phyloP scores from a whole-genome alignment of 2,329 filamentous ascomycete genomes.

The Phaeosphaeria sp. region DNA sequence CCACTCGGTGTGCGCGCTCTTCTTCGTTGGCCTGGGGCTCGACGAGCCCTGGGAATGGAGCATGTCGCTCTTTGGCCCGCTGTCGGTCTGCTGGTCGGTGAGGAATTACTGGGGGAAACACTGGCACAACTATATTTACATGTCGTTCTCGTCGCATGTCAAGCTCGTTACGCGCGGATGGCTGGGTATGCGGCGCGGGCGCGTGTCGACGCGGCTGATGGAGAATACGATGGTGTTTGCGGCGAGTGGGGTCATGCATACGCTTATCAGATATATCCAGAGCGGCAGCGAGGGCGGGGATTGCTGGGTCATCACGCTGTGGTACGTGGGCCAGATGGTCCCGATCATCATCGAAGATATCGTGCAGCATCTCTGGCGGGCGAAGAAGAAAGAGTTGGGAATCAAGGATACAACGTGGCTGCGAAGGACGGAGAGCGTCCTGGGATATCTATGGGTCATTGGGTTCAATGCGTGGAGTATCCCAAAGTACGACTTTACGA shows the following conservation, averaged over 20 bases:
- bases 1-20: constrained; percentile 19
- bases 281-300: constrained; percentile 7
- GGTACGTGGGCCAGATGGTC: constrained; percentile 26
- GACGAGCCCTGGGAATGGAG: constrained; percentile 18
- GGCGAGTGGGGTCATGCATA: constrained; percentile 23
- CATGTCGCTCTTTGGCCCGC: constrained; percentile 12
- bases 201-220: constrained; percentile 9
- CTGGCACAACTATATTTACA: constrained; percentile 30
- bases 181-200: constrained; percentile 9
- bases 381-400: not conserved
- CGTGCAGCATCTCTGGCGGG: constrained; percentile 12
- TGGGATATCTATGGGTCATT: constrained; percentile 24
- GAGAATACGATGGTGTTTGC: constrained; percentile 28
- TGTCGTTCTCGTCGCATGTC: constrained; percentile 18
- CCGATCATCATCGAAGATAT: constrained; percentile 21
- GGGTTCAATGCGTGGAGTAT: constrained; percentile 28
- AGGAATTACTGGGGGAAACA: constrained; percentile 25
- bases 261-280: constrained; percentile 15
- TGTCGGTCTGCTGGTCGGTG: constrained; percentile 14
- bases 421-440: constrained; percentile 7
- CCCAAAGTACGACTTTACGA: constrained; percentile 15
- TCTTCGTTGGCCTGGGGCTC: constrained; percentile 14
- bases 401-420: constrained; percentile 5
- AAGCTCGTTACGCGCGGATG: constrained; percentile 20
- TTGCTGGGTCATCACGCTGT: constrained; percentile 17